Base-by-base conservation (phyloP, 805 yeast genomes). In the Ogataea wickerhamii region DNA sequence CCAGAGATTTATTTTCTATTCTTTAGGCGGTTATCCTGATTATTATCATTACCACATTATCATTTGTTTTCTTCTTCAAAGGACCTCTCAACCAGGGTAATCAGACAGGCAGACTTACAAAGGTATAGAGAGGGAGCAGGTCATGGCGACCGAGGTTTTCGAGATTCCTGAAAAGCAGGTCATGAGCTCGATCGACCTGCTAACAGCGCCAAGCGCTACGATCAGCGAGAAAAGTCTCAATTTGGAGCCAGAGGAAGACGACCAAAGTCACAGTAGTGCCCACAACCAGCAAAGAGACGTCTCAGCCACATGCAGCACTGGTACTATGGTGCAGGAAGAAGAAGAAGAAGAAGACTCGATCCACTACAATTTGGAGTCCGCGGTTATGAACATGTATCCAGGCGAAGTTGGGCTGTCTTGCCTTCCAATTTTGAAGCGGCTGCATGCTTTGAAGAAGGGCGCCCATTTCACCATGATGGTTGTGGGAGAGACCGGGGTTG, bases 401-500 rank as follows among this genome's bases (percentile, higher is more conserved):
- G 53, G 52, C 24, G 55, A 53, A 18, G 45, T 58, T 39, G 64
- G 64, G 2, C 37, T 58, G 28, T 43, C 50, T 5, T 56, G 60
- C 36, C 48, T 59, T 32, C 63, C 63, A 14, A 47, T 57, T 30
- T 54, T 58, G 38, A 58, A 55, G 38, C 47, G 55, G 27, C 37
- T 52, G 13, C 52, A 55, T 19, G 58, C 59, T 8, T 51, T 73
- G 34, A 74, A 69, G 44, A 68, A 70, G 40, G 96, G 96, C 13
- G 78, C 86, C 16, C 68, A 79, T 18, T 83, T 86, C 63, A 87
- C 94, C 32, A 53, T 89, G 40, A 78, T 88, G 84, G 78, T 87
- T 25, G 88, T 83, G 33, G 96, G 97, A 21, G 88, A 83, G 60
- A 70, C 83, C 35, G 96, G 96, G 3, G 70, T 85, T 36, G 96